Evolutionary conservation across 129 eudicot species (phyloP), one percentile per base, ranked within the genome.

Genomic region (Apium graveolens): DNA sequence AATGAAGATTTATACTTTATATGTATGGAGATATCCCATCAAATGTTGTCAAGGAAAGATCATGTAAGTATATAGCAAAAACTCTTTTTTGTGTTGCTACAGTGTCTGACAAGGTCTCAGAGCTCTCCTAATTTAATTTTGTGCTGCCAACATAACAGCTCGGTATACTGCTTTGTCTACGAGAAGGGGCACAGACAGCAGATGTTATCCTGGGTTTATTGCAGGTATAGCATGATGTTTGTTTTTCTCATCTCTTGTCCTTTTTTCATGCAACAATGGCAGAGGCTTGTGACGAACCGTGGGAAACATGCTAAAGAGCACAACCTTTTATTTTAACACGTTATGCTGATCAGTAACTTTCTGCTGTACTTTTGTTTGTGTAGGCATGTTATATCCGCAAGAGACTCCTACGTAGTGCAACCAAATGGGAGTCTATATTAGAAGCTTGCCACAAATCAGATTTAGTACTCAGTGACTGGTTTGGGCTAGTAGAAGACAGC

Each of bases 361-460:
- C 1, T 51, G 20, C 13, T 48, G 32, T 77, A 37, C 13, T 14
- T 66, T 12, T 51, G 12, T 29, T 60, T 74, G 7, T 74, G 49
- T 76, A 94, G 98, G 93, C 93, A 2, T 89, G 96, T 82, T 81
- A 91, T 79, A 70, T 94, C 49, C 97, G 98, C 57, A 84, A 86
- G 75, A 81, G 77, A 57, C 79, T 91, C 55, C 62, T 81, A 37
- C 45, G 26, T 35, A 78, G 53, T 29, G 48, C 72, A 80, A 71
- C 49, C 24, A 38, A 73, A 45, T 79, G 85, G 85, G 77, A 77
- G 71, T 72, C 68, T 24, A 75, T 68, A 27, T 34, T 84, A 77
- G 88, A 87, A 84, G 87, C 60, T 13, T 63, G 65, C 62, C 84
- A 72, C 7, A 41, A 51, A 39, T 83, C 87, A 62, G 78, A 76